These are phyloP conservation scores for Globisporangium viniferum DNA, from an alignment of 352 stramenopile species.

Conservation along the genomic window DNA sequence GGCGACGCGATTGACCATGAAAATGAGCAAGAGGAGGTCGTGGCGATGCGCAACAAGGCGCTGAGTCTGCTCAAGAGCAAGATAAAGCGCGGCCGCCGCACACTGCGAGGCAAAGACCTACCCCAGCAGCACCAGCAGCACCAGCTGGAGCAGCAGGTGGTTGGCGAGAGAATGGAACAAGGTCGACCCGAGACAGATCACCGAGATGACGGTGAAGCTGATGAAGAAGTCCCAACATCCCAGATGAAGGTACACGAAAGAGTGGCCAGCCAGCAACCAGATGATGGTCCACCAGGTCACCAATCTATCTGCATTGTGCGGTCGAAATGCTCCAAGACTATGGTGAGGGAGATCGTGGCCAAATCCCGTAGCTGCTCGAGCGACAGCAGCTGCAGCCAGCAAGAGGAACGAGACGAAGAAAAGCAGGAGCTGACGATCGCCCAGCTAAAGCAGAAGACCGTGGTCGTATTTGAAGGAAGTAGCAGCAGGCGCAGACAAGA, in stretches of 20 bases:
- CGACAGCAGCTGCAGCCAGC: neutral
- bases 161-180: neutral
- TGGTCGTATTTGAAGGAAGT: neutral
- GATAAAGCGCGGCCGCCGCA: neutral
- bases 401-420: neutral
- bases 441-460: slow-evolving; percentile 3
- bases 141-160: neutral
- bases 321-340: neutral
- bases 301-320: neutral
- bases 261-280: neutral
- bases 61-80: slow-evolving; percentile 25
- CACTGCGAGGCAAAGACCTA: neutral
- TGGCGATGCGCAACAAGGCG: slow-evolving; percentile 12
- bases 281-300: neutral
- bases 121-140: neutral
- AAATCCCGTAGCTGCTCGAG: neutral
- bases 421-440: slow-evolving; percentile 6
- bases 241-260: neutral
- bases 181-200: slow-evolving; percentile 1
- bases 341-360: neutral
- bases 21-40: slow-evolving; percentile 5
- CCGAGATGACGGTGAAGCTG: neutral
- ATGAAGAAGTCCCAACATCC: neutral
- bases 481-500: neutral
- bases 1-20: neutral